Evolutionary conservation across 1,284 basidiomycete genomes (phyloP), one percentile per base, ranked within the genome.

Genomic region (Tilletiopsis washingtonensis): DNA sequence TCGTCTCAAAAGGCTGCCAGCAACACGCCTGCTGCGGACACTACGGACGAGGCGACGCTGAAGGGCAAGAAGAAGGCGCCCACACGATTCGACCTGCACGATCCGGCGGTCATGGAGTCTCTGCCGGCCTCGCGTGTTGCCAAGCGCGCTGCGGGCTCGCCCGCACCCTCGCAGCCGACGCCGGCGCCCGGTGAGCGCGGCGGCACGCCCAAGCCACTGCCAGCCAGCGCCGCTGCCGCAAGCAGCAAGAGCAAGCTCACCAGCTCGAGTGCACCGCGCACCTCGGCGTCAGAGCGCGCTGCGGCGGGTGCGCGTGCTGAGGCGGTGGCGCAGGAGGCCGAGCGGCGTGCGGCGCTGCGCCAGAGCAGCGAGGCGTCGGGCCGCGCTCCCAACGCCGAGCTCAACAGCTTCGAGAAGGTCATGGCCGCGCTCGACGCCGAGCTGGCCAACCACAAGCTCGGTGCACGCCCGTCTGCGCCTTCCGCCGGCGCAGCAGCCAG

Each of bases 341-440:
- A 7, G 26, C 7, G 9, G 43, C 5, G n/a, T 17, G 9, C 27
- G 29, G 32, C 23, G 26, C 14, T n/a, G 29, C 11, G n/a, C 7
- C n/a, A 3, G 26, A 44, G 27, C 15, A 29, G 27, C 26, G 26
- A 21, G 15, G 25, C 14, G n/a, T 20, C 24, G 23, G 11, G 29
- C 15, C n/a, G 36, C 23, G 17, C n/a, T 4, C 26, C 3, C 9
- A 3, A 20, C 32, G 19, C n/a, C 17, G 19, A 23, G 14, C 11
- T 17, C 7, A 47, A 44, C n/a, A 7, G 25, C 25, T 49, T 38
- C 32, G 21, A 48, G 23, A 3, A 23, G 9, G 6, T 49, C 7
- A 39, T 49, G 49, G 15, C 15, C 14, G 20, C 25, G 7, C 26
- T 49, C 32, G 45, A 47, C 23, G 29, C 7, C 6, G 45, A 47